Base-by-base conservation (phyloP, 176 grass and related monocot genomes). In the Neostapfia colusana region DNA sequence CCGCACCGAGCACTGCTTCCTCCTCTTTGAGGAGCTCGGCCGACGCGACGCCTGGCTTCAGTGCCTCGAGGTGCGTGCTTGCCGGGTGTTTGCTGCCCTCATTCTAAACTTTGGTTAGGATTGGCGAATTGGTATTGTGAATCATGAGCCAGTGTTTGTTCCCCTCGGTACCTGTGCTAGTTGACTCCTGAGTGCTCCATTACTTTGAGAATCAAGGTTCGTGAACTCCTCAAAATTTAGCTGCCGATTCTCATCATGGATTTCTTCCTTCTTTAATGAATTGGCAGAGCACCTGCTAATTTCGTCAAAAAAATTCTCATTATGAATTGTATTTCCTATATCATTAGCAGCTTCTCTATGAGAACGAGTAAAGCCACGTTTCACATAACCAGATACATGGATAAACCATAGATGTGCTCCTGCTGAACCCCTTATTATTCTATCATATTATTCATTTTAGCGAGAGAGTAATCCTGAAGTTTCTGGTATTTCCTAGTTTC, bases 11-110 rank as follows among this genome's bases (percentile, higher is more conserved):
- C 95, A 95, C 80, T 99, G 91, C 74, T 99, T 95, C 80, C 83
- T 92, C 64, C 87, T 99, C 25, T 99, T 95, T 10, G 95, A 99
- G 84, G 91, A 99, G 74, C 87, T 99, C 65, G 87, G 91, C 79
- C 93, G 89, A 76, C 73, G 80, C 36, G 95, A 95, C 57, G 82
- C 35, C 10, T 99, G 91, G 95, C 87, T 95, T 20, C 91, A 92
- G 72, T 99, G 95, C 75, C 85, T 99, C 14, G 91, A 92, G 83
- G 89, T 99, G 50, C 24, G 81, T 51, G 39, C 34, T 1, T 20
- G 20, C 56, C 27, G 67, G 15, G 27, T 44, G 42, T 15, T 21
- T 26, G n/a, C 21, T 58, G 1, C 68, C 65, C 5, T 4, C 14
- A 79, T 38, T 72, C 9, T 50, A 57, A 73, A 28, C 10, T 25